A percentile compares a stretch with the other conserved stretches of the same genome.
These are phyloP conservation scores for Suillus subaureus DNA, from an alignment of 768 basidiomycete genomes.

Conservation along the genomic window DNA sequence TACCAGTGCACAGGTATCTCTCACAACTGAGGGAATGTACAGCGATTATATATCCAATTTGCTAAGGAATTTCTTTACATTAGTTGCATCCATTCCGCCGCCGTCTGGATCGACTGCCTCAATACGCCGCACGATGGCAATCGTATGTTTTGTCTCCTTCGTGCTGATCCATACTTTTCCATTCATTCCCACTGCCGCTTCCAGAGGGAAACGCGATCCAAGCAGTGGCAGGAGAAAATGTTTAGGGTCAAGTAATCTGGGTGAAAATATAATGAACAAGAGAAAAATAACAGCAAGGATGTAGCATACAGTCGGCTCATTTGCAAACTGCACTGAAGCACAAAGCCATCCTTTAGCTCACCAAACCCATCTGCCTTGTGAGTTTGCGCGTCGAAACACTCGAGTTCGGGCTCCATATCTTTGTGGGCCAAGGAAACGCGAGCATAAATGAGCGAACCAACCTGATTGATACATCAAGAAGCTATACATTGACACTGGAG, in stretches of 20 bases:
- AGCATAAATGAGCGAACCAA: slow-evolving; percentile 89
- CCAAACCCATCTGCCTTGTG: slow-evolving; percentile 93
- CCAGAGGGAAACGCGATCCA: slow-evolving; percentile 82
- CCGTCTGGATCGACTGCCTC: slow-evolving; percentile 80
- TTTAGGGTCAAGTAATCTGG: slow-evolving; percentile 75
- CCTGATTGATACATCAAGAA: slow-evolving; percentile 44
- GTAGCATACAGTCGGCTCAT: slow-evolving; percentile 80
- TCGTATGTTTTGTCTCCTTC: slow-evolving; percentile 70
- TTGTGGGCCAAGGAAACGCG: slow-evolving; percentile 92
- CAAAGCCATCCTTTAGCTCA: slow-evolving; percentile 87
- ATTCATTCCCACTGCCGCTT: slow-evolving; percentile 88
- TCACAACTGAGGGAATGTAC: not conserved
- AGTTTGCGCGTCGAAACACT: slow-evolving; percentile 94
- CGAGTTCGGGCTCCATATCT: slow-evolving; percentile 98
- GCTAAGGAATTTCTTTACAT: slow-evolving; percentile 54
- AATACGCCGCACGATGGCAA: slow-evolving; percentile 77
- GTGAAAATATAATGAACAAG: slow-evolving; percentile 10
- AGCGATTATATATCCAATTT: slow-evolving; percentile 42
- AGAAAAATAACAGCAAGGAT: slow-evolving; percentile 10
- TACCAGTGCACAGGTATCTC: not conserved
- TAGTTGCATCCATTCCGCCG: slow-evolving; percentile 57
- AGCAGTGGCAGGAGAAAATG: slow-evolving; percentile 83
- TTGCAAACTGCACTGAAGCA: slow-evolving; percentile 78
- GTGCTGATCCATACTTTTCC: slow-evolving; percentile 90
- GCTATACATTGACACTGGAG: slow-evolving; percentile 13